A percentile compares a stretch with the other conserved stretches of the same genome.
Evolutionary conservation across 306 rosid species (phyloP).

Genomic region (Oemleria cerasiformis): DNA sequence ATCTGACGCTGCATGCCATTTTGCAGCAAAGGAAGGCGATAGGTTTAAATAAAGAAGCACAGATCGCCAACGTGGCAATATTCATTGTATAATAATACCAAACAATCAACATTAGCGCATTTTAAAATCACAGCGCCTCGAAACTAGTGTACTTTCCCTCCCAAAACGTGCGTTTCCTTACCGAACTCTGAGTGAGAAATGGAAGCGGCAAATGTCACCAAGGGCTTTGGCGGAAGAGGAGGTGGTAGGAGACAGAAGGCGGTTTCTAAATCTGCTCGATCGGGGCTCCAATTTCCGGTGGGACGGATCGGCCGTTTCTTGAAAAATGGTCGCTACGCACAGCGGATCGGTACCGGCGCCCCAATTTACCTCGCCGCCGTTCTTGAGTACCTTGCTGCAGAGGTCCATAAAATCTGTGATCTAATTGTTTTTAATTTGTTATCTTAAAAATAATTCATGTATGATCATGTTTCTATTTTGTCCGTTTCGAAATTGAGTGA

Average conservation of each 20-base stretch:
- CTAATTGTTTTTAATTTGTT: neutral
- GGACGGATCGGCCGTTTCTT: constrained; percentile 58
- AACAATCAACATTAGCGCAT: neutral
- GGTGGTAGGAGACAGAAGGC: constrained; percentile 52
- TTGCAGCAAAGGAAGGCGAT: too few species aligned
- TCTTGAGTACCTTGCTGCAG: constrained; percentile 77
- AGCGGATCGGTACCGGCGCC: constrained; percentile 55
- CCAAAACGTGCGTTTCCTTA: constrained; percentile 11
- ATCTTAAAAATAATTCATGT: too few species aligned
- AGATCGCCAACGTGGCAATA: constrained; percentile 31
- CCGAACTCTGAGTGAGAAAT: constrained; percentile 3
- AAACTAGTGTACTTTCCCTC: neutral
- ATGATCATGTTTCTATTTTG: too few species aligned
- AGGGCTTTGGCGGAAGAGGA: constrained; percentile 54
- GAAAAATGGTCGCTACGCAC: constrained; percentile 61
- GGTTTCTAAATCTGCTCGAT: constrained; percentile 51
- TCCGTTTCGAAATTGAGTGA: too few species aligned
- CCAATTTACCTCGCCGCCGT: constrained; percentile 71
- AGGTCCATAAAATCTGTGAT: constrained; percentile 32
- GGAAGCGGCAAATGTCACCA: constrained; percentile 31
- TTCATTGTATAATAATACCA: constrained; percentile 12
- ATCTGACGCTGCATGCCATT: too few species aligned
- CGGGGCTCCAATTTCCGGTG: constrained; percentile 82
- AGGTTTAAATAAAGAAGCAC: neutral
- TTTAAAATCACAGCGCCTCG: neutral